Percentiles rank a stretch among this genome's conserved stretches.
Evolutionary conservation across 352 stramenopile species (phyloP).

Genomic region (Halophytophthora batemanensis): DNA sequence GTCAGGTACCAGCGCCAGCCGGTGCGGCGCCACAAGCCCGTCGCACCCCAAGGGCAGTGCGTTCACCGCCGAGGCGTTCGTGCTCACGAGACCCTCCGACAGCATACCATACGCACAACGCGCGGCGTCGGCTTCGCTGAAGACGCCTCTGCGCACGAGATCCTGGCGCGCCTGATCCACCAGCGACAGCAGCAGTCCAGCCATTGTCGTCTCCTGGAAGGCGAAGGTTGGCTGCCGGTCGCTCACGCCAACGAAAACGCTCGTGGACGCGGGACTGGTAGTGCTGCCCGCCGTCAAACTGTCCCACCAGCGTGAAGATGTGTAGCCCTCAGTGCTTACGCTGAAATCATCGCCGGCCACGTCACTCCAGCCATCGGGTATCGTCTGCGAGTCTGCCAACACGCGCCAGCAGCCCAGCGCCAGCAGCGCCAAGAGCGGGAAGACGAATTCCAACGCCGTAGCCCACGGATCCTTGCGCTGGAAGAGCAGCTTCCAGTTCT

Average conservation of each 20-base stretch:
- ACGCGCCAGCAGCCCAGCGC: constrained; percentile 8
- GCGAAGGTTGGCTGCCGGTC: constrained; percentile 17
- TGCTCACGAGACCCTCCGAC: neutral
- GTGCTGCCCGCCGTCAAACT: neutral
- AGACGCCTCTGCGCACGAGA: constrained; percentile 20
- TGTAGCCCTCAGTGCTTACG: neutral
- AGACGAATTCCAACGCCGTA: constrained; percentile 19
- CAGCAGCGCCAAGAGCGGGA: constrained; percentile 17
- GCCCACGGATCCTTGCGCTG: constrained; percentile 17
- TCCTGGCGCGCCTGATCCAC: constrained; percentile 30
- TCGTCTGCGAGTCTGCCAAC: constrained; percentile 8
- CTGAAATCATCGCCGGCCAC: neutral
- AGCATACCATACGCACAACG: constrained; percentile 4
- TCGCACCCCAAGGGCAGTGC: constrained; percentile 11
- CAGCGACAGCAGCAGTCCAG: constrained; percentile 52
- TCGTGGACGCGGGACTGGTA: neutral
- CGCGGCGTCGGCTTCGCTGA: constrained; percentile 2
- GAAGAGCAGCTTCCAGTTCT: constrained; percentile 21
- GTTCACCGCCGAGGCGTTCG: neutral
- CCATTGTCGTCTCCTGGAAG: constrained; percentile 57
- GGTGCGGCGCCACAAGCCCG: constrained; percentile 14
- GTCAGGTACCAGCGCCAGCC: constrained; percentile 26
- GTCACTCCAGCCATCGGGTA: constrained; percentile 19
- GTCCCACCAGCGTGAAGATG: neutral
- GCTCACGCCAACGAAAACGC: neutral